Evolutionary conservation across 345 rosid genomes (phyloP).

Genomic region (Populus alba): DNA sequence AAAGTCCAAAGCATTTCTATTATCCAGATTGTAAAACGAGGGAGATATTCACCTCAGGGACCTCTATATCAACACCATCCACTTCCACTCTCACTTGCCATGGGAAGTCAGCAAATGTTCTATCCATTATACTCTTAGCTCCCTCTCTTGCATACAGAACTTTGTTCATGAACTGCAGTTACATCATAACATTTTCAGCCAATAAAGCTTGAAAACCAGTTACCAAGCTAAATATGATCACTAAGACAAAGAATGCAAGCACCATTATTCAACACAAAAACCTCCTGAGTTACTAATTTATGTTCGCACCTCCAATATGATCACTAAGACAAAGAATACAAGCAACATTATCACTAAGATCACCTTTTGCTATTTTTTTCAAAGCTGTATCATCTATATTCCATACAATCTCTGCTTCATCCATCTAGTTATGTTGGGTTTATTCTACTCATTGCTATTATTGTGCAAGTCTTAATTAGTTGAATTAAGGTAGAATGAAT

Average conservation of each 20-base stretch:
- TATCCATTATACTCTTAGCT: slow-evolving; percentile 81
- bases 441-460: not conserved
- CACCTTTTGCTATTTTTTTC: not conserved
- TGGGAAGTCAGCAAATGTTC: slow-evolving; percentile 83
- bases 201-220: not conserved
- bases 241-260: not conserved
- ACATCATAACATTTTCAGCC: slow-evolving; percentile 6
- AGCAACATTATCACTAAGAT: no score
- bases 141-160: slow-evolving; percentile 87
- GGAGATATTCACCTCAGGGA: slow-evolving; percentile 52
- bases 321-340: no score
- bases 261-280: not conserved
- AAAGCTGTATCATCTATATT: not conserved
- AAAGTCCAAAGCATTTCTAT: not conserved
- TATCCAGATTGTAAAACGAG: not conserved
- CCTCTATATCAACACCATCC: slow-evolving; percentile 68
- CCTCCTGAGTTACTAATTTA: not conserved
- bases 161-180: slow-evolving; percentile 72
- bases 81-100: slow-evolving; percentile 91
- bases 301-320: not conserved
- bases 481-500: not conserved
- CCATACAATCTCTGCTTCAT: not conserved
- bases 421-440: not conserved
- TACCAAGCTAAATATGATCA: not conserved
- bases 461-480: not conserved